Evolutionary conservation across 768 basidiomycete species (phyloP).

Genomic region (Tylopilus vinaceipallidus): DNA sequence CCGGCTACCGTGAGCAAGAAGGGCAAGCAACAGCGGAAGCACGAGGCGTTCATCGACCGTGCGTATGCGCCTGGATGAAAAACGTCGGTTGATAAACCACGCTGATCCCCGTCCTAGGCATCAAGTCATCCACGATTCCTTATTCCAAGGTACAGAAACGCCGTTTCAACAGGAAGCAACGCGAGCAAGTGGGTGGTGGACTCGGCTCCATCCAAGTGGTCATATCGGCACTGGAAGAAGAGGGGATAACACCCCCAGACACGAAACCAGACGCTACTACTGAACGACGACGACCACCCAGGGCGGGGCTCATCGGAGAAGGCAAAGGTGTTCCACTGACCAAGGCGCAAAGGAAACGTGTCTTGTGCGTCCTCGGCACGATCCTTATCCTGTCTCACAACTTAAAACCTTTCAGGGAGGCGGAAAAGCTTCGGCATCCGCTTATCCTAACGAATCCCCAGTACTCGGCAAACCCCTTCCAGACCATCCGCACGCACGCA

Average conservation of each 20-base stretch:
- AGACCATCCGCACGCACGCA: constrained; percentile 76
- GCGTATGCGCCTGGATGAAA: constrained; percentile 10
- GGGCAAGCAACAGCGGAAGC: constrained; percentile 62
- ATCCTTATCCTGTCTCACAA: too few relatives aligned
- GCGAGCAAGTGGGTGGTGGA: constrained; percentile 54
- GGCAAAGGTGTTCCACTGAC: constrained; percentile 58
- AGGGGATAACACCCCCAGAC: constrained; percentile 13
- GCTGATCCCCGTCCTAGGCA: constrained; percentile 31
- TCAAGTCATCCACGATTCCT: constrained; percentile 49
- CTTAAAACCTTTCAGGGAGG: constrained; percentile 42
- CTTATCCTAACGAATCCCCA: constrained; percentile 64
- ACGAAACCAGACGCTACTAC: constrained; percentile 17
- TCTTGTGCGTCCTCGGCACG: constrained; percentile 50
- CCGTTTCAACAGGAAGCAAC: constrained; percentile 67
- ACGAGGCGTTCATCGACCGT: constrained; percentile 71
- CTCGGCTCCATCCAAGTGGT: constrained; percentile 51
- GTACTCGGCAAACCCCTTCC: constrained; percentile 69
- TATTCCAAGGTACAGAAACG: constrained; percentile 74
- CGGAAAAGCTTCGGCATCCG: constrained; percentile 69
- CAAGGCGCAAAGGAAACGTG: constrained; percentile 61
- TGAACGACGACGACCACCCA: constrained; percentile 9
- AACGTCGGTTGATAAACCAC: neutral
- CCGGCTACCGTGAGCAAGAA: constrained; percentile 52
- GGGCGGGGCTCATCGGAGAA: constrained; percentile 54
- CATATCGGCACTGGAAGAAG: constrained; percentile 52